Conservation (phyloP, 2,329 filamentous ascomycete genomes). For the Aphanocladium album region DNA sequence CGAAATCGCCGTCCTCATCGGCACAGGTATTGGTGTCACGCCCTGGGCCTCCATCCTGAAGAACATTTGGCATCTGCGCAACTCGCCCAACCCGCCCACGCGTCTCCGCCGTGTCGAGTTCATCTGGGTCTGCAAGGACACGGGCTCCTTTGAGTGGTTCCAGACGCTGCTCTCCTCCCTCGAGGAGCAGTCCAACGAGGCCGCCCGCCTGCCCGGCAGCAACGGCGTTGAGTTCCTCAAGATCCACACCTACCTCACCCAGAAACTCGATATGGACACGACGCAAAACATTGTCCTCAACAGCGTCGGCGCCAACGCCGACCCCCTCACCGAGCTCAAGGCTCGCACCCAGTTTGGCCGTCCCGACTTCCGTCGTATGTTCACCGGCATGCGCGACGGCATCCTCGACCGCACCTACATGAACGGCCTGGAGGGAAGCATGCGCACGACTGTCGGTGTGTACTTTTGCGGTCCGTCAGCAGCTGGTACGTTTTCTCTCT, state of each 20-base stretch:
- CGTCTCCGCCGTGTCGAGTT: slow-evolving; percentile 94
- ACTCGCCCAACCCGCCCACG: slow-evolving; percentile 80
- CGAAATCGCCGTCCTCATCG: slow-evolving; percentile 80
- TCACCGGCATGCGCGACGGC: slow-evolving; percentile 80
- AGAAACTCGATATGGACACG: slow-evolving; percentile 85
- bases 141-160: slow-evolving; percentile 97
- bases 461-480: slow-evolving; percentile 94
- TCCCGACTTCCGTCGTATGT: slow-evolving; percentile 78
- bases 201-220: slow-evolving; percentile 61
- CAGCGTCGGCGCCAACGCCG: slow-evolving; percentile 79
- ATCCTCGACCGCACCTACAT: slow-evolving; percentile 84
- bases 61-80: slow-evolving; percentile 96
- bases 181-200: slow-evolving; percentile 74
- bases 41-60: slow-evolving; percentile 87
- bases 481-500: slow-evolving; percentile 42
- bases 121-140: slow-evolving; percentile 98
- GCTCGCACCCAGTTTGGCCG: slow-evolving; percentile 90
- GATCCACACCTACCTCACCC: slow-evolving; percentile 96
- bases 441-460: slow-evolving; percentile 84
- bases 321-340: slow-evolving; percentile 88
- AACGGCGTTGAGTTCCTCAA: slow-evolving; percentile 80
- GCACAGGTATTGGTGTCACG: slow-evolving; percentile 82
- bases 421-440: slow-evolving; percentile 68
- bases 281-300: slow-evolving; percentile 97
- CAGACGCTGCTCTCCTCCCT: slow-evolving; percentile 88